Conservation (phyloP, 2,329 filamentous ascomycete species). For the Ophiostoma angusticollis region DNA sequence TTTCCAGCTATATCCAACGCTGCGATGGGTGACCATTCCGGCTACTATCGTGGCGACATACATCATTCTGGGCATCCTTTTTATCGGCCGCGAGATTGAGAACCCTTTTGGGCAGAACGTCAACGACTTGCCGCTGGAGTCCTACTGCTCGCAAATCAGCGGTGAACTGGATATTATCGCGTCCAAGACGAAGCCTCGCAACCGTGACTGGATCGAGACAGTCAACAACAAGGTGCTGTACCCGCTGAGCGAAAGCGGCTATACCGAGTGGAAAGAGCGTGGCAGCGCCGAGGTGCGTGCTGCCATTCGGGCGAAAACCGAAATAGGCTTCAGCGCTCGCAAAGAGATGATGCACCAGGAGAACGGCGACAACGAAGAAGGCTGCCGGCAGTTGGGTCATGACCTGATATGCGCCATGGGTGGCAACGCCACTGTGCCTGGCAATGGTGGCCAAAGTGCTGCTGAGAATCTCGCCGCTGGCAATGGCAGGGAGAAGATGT, state of each 20-base stretch:
- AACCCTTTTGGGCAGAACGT: constrained; percentile 58
- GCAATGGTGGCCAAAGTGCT: not conserved
- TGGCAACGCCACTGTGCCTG: too few relatives aligned
- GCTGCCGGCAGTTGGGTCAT: too few relatives aligned
- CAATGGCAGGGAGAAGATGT: not conserved
- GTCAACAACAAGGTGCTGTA: constrained; percentile 27
- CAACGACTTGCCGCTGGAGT: constrained; percentile 53
- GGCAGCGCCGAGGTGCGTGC: constrained; percentile 32
- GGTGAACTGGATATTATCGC: constrained; percentile 53
- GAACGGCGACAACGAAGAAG: constrained; percentile 3
- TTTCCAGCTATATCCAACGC: constrained; percentile 50
- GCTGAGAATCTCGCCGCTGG: not conserved
- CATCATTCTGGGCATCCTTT: constrained; percentile 57
- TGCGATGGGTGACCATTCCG: constrained; percentile 60
- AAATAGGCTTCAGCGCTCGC: constrained; percentile 20
- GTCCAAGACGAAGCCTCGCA: constrained; percentile 36
- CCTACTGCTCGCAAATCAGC: constrained; percentile 51
- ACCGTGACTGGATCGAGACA: constrained; percentile 34
- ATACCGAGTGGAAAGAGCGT: constrained; percentile 33
- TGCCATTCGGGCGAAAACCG: constrained; percentile 26
- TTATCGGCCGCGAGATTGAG: constrained; percentile 56
- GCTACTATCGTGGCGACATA: constrained; percentile 53
- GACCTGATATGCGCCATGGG: not conserved
- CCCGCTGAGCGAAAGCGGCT: constrained; percentile 32
- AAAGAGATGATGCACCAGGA: constrained; percentile 15